Evolutionary conservation across 2,329 filamentous ascomycete genomes (phyloP).

Genomic region (Nothopassalora personata): DNA sequence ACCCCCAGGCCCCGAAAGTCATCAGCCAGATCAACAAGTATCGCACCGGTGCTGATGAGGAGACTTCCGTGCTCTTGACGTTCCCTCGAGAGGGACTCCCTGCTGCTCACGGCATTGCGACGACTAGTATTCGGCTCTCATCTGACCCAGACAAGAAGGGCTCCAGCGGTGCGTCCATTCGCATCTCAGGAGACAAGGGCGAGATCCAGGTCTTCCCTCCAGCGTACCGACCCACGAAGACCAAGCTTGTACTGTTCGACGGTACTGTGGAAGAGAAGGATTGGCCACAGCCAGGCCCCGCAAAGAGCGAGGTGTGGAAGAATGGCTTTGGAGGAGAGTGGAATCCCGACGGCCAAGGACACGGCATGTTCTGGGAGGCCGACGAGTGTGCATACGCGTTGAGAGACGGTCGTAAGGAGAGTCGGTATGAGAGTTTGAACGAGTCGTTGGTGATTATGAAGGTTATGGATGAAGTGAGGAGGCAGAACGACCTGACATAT

Average conservation of each 20-base stretch:
- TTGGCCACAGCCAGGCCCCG: slow-evolving; percentile 44
- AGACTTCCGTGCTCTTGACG: slow-evolving; percentile 68
- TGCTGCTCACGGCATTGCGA: slow-evolving; percentile 61
- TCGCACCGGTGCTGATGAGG: slow-evolving; percentile 69
- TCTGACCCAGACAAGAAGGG: slow-evolving; percentile 58
- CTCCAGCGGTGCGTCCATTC: slow-evolving; percentile 60
- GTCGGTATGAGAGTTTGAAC: slow-evolving; percentile 61
- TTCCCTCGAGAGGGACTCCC: slow-evolving; percentile 59
- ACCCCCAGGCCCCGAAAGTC: slow-evolving; percentile 64
- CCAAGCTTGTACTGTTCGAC: slow-evolving; percentile 35
- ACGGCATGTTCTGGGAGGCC: slow-evolving; percentile 87
- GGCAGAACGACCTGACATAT: slow-evolving; percentile 58
- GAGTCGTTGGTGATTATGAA: slow-evolving; percentile 87
- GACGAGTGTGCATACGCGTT: slow-evolving; percentile 72
- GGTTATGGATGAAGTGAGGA: slow-evolving; percentile 64
- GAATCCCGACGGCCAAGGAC: slow-evolving; percentile 55
- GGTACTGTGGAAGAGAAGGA: slow-evolving; percentile 45
- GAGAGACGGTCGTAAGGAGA: slow-evolving; percentile 71
- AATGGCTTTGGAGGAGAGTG: slow-evolving; percentile 42
- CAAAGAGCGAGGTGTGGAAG: slow-evolving; percentile 43
- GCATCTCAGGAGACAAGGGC: slow-evolving; percentile 73
- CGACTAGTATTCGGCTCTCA: slow-evolving; percentile 57
- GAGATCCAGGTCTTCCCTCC: slow-evolving; percentile 76
- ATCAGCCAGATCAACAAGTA: slow-evolving; percentile 66
- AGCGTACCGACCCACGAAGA: slow-evolving; percentile 59